Conservation (phyloP, 495 filamentous ascomycete species). For the Penicillium longicatenatum region DNA sequence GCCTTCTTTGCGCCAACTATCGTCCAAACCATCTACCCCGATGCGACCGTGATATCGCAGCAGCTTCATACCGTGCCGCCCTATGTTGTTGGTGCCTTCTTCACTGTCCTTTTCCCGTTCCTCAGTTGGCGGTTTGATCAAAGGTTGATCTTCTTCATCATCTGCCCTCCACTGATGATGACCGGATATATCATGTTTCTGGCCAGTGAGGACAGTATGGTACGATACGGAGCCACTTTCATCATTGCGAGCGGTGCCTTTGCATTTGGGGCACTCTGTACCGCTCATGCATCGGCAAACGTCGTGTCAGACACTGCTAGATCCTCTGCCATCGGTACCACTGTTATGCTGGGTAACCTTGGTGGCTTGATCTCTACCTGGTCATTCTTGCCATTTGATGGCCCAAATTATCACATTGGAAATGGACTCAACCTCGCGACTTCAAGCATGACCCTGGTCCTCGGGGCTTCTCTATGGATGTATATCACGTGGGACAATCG, state of each 20-base stretch:
- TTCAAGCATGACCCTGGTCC: conserved; percentile 50
- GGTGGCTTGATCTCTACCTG: conserved; percentile 73
- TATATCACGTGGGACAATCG: conserved; percentile 70
- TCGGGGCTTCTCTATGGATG: conserved; percentile 45
- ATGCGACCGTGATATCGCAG: conserved; percentile 54
- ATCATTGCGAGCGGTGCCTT: conserved; percentile 62
- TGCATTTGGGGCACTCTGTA: conserved; percentile 61
- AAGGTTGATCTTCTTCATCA: conserved; percentile 49
- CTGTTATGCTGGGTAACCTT: conserved; percentile 72
- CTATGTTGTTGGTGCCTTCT: conserved; percentile 68
- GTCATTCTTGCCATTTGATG: conserved; percentile 66
- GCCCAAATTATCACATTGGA: conserved; percentile 69
- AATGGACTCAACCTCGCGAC: conserved; percentile 75
- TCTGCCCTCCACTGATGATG: conserved; percentile 57
- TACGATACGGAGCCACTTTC: conserved; percentile 73
- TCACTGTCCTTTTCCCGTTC: conserved; percentile 62
- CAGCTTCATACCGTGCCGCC: conserved; percentile 73
- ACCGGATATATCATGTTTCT: conserved; percentile 75
- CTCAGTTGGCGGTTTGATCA: conserved; percentile 61
- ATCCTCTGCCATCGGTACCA: conserved; percentile 63
- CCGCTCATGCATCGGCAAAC: conserved; percentile 67
- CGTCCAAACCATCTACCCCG: conserved; percentile 62
- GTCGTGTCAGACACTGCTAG: conserved; percentile 71
- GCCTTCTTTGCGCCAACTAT: conserved; percentile 76
- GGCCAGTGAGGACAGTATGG: conserved; percentile 49